Evolutionary conservation across 352 stramenopile genomes (phyloP).

Genomic region (Globisporangium radiosum): DNA sequence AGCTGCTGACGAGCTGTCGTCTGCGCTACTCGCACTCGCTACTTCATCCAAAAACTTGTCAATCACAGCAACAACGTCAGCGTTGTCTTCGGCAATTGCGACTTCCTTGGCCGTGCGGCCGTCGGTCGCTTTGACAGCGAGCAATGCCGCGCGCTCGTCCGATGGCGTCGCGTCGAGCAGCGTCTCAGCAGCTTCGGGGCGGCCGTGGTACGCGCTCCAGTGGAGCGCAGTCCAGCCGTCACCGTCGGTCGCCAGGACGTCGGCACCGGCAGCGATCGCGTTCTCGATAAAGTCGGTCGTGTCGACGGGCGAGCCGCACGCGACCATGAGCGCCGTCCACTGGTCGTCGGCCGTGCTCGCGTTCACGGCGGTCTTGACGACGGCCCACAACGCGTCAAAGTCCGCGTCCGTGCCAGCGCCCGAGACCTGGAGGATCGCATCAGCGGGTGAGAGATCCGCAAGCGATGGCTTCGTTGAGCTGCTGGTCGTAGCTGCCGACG

Average conservation of each 20-base stretch:
- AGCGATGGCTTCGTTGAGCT: conserved; percentile 13
- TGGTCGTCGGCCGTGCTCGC: conserved; percentile 64
- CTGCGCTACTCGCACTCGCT: background rate
- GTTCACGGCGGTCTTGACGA: conserved; percentile 55
- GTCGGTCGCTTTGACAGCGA: conserved; percentile 48
- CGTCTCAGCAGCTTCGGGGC: conserved; percentile 61
- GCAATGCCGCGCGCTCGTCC: conserved; percentile 28
- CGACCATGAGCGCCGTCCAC: conserved; percentile 82
- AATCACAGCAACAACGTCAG: conserved; percentile 60
- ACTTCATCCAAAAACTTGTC: conserved; percentile 22
- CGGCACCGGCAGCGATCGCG: conserved; percentile 40
- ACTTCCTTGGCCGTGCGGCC: conserved; percentile 60
- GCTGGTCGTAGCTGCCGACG: conserved; percentile 12
- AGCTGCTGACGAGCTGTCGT: conserved; percentile 11
- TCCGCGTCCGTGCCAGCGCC: conserved; percentile 61
- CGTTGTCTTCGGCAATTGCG: conserved; percentile 63
- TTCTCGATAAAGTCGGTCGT: conserved; percentile 76
- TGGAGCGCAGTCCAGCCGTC: conserved; percentile 80
- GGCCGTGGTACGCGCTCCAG: conserved; percentile 78
- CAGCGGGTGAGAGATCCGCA: conserved; percentile 25
- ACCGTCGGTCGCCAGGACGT: conserved; percentile 56
- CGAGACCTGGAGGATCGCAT: conserved; percentile 58
- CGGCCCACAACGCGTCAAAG: conserved; percentile 59
- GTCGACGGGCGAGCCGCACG: conserved; percentile 71
- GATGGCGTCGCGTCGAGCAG: conserved; percentile 34